phyloP scores from a whole-genome alignment of 2,329 filamentous ascomycete genomes.

The Aspergillus sergii region DNA sequence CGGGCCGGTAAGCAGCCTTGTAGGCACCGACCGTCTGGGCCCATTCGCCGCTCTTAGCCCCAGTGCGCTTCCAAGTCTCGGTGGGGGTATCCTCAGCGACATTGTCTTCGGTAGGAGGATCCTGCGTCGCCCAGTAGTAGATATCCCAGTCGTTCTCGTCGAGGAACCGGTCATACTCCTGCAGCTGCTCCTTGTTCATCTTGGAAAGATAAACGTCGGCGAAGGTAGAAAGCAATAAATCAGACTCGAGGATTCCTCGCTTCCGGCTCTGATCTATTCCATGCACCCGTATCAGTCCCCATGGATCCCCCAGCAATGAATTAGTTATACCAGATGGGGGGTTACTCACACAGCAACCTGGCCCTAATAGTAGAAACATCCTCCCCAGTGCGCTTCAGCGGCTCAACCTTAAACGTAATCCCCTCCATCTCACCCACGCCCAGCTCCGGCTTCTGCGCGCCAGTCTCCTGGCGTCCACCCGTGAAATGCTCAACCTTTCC shows the following conservation, averaged over 20 bases:
- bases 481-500: constrained; percentile 68
- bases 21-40: constrained; percentile 94
- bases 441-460: constrained; percentile 65
- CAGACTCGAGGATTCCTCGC: constrained; percentile 91
- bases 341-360: constrained; percentile 66
- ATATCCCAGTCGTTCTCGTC: constrained; percentile 99
- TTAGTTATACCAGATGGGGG: not conserved
- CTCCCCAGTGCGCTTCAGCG: constrained; percentile 81
- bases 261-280: constrained; percentile 89
- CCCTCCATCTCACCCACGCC: constrained; percentile 86
- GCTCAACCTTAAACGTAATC: constrained; percentile 83
- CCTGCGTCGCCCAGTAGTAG: constrained; percentile 98
- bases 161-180: constrained; percentile 87
- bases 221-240: constrained; percentile 95
- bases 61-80: constrained; percentile 54
- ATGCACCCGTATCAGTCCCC: not conserved
- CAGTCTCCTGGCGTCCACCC: constrained; percentile 60
- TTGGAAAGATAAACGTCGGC: constrained; percentile 73
- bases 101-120: constrained; percentile 55
- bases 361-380: constrained; percentile 84
- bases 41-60: constrained; percentile 76
- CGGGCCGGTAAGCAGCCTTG: constrained; percentile 88
- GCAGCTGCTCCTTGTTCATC: constrained; percentile 74
- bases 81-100: constrained; percentile 41
- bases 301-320: not conserved